A percentile compares a stretch with the other conserved stretches of the same genome.
These are phyloP conservation scores for Trypanosoma mega DNA, from an alignment of 208 protist genomes.

Conservation along the genomic window DNA sequence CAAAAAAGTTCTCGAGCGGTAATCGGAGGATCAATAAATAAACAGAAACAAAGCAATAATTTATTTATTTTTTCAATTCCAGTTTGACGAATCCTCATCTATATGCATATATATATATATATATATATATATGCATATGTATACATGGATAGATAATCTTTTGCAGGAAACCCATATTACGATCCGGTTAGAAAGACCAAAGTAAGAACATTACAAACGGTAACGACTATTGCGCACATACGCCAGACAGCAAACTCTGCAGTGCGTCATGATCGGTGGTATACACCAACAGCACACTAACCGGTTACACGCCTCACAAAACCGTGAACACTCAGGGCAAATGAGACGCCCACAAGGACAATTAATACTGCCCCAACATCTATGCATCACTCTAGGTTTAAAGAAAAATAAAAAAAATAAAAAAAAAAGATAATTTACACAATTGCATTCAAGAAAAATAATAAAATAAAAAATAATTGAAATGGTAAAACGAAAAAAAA, in stretches of 20 bases:
- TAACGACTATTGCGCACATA: constrained; percentile 55
- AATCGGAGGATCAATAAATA: not conserved
- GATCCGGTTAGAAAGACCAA: too few relatives aligned
- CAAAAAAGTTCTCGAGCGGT: not conserved
- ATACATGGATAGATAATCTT: too few relatives aligned
- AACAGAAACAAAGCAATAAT: constrained; percentile 2
- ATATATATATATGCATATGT: too few relatives aligned
- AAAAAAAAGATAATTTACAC: constrained; percentile 11
- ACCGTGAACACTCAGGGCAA: constrained; percentile 55
- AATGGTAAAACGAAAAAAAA: constrained; percentile 5
- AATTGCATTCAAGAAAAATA: not conserved
- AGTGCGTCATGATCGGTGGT: constrained; percentile 60
- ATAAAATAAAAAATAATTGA: constrained; percentile 6
- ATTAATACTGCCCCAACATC: constrained; percentile 36
- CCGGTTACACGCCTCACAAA: constrained; percentile 68
- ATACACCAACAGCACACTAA: constrained; percentile 63
- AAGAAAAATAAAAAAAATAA: constrained; percentile 22
- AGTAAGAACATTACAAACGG: constrained; percentile 42
- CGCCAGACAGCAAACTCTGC: constrained; percentile 64
- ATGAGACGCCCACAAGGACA: constrained; percentile 56
- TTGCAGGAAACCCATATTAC: too few relatives aligned
- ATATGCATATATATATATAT: too few relatives aligned
- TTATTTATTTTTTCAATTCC: too few relatives aligned
- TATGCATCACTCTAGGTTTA: constrained; percentile 29
- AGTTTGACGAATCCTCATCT: too few relatives aligned